Base-by-base conservation (phyloP, 78 protist species). In the Dictyostelium brefeldianum region DNA sequence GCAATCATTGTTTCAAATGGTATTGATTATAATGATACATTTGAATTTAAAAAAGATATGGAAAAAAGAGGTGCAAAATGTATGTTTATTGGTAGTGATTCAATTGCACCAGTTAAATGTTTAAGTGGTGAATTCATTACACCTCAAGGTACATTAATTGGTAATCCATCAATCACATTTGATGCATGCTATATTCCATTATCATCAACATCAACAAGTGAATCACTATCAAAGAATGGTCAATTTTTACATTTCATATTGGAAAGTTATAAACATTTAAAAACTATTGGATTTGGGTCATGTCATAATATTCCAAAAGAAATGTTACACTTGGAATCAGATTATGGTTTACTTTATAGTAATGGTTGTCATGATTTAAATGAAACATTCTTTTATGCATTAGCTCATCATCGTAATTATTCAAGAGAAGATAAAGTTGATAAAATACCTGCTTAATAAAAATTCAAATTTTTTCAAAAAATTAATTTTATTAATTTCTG, bases 381-480 rank as follows among this genome's bases (percentile, higher is more conserved):
- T 25, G 59, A 74, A 43, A 10, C n/a, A 8, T 74, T 74, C 48
- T 31, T 17, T 18, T 25, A 22, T 48, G 17, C 81, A 48, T 17
- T 74, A 11, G 62, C 54, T 3, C 36, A 43, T 14, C 81, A 74
- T 48, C 47, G 81, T 31, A 27, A 48, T 41, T 74, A 36, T 22
- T 22, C 17, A 22, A 43, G 81, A 48, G 81, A 74, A 48, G n/a
- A 25, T 6, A 22, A 48, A 20, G 48, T 25, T 17, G 1, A 10
- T 18, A 31, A 18, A 54, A 74, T 74, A 48, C 81, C 81, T 48
- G 81, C 81, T 0, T 74, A 74, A 48, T 36, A 48, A 9, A 48
- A 48, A 9, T 48, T n/a, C n/a, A n/a, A n/a, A n/a, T n/a, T n/a
- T n/a, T n/a, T n/a, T n/a, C n/a, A n/a, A n/a, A n/a, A n/a, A n/a